Evolutionary conservation across 805 yeast genomes (phyloP), one percentile per base, ranked within the genome.

Genomic region (Jamesozyma gamospora): DNA sequence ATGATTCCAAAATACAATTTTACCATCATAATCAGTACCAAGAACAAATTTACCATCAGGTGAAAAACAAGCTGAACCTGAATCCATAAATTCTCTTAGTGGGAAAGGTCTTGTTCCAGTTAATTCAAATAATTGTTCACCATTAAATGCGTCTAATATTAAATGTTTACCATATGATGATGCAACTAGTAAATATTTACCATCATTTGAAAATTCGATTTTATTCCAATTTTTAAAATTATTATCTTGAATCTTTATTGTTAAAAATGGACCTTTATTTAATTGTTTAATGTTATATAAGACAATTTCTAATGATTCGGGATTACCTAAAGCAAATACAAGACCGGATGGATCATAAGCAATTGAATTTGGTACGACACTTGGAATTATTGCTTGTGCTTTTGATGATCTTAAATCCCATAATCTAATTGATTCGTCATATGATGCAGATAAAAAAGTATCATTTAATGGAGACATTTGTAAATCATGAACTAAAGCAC

Each of bases 291-390:
- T 48, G 47, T 81, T 85, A 52, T 83, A 84, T 26, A 88, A 59
- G 2, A 75, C 69, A 5, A 78, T 65, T 28, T 65, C 67, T 19
- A 65, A 59, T 11, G 65, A 52, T 13, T 56, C 61, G 18, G 67
- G 66, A 19, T 69, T 65, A 4, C 71, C 87, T 12, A 82, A 70
- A 0, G 85, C 95, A 60, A 86, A 78, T 0, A 88, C 82, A 8
- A 79, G 63, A 1, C 95, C 95, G 29, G 82, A 74, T 1, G 96
- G 92, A 61, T 90, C 97, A 49, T 77, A 74, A 0, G 92, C 82
- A 11, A 80, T 66, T 21, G 76, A 60, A 4, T 71, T 62, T 9
- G 83, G 77, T 12, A 70, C 67, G 13, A 75, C 71, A 28, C 73
- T 67, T 17, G 74, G 75, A 18, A 79, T 53, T 4, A 71, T 62